Percentiles rank a stretch among this genome's conserved stretches.
Evolutionary conservation across 768 basidiomycete species (phyloP).

Genomic region (Chalciporus piperatus): DNA sequence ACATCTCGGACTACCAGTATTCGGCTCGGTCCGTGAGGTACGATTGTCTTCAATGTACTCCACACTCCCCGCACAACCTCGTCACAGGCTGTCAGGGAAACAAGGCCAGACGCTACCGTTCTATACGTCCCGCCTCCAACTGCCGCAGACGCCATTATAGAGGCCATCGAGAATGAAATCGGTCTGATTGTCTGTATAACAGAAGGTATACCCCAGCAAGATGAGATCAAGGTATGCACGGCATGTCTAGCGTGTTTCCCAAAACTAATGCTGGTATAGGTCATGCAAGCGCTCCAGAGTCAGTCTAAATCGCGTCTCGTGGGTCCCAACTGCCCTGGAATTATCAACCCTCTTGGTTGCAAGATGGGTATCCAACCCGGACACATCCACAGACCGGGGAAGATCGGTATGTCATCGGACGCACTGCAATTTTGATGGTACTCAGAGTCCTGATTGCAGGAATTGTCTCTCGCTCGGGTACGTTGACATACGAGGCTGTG

Average conservation of each 20-base stretch:
- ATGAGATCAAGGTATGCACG: constrained; percentile 80
- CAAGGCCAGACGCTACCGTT: constrained; percentile 88
- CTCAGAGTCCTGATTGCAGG: constrained; percentile 41
- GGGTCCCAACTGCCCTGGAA: constrained; percentile 98
- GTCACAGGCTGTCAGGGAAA: constrained; percentile 77
- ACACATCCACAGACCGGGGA: constrained; percentile 95
- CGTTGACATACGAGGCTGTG: constrained; percentile 97
- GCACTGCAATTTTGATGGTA: background rate
- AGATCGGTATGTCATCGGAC: constrained; percentile 64
- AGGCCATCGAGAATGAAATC: constrained; percentile 98
- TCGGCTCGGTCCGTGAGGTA: constrained; percentile 89
- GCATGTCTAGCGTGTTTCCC: background rate
- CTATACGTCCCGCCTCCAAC: constrained; percentile 97
- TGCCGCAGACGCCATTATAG: constrained; percentile 96
- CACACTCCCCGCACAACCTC: constrained; percentile 3
- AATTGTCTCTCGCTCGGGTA: constrained; percentile 93
- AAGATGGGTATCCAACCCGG: constrained; percentile 99
- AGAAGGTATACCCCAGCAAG: constrained; percentile 96
- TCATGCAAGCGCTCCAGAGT: constrained; percentile 89
- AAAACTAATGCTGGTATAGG: constrained; percentile 41
- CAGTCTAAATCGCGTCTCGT: constrained; percentile 95
- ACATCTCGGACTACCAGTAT: constrained; percentile 94
- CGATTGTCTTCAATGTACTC: constrained; percentile 8
- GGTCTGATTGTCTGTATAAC: constrained; percentile 97
- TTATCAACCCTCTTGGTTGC: constrained; percentile 96